Evolutionary conservation across 1,284 basidiomycete species (phyloP).

Genomic region (Moniliophthora roreri): DNA sequence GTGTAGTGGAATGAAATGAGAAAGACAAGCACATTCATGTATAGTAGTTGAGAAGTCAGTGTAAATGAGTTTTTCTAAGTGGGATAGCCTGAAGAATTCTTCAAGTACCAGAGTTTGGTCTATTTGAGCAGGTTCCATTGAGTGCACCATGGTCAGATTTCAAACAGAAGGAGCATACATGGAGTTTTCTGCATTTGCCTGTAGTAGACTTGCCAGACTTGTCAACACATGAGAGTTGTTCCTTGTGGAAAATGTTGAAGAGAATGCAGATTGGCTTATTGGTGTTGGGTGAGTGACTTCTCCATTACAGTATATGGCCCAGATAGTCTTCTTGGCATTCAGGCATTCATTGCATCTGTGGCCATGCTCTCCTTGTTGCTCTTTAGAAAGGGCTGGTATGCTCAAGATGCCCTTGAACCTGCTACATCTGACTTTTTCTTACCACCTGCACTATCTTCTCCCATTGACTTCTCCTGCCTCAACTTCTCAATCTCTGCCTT

Average conservation of each 20-base stretch:
- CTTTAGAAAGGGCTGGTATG: too few species aligned
- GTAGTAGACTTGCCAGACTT: neutral
- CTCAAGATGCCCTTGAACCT: too few species aligned
- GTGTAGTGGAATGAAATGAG: neutral
- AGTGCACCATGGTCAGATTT: neutral
- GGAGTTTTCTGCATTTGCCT: neutral
- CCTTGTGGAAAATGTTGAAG: too few species aligned
- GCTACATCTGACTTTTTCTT: too few species aligned
- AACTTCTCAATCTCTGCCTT: too few species aligned
- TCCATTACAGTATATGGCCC: neutral
- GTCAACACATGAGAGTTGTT: too few species aligned
- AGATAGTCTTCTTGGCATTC: too few species aligned
- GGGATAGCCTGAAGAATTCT: neutral
- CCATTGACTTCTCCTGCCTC: too few species aligned
- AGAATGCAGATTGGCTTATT: neutral
- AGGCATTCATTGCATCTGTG: too few species aligned
- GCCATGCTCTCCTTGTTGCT: too few species aligned
- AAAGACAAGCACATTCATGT: neutral
- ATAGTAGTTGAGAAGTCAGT: slow-evolving; percentile 1
- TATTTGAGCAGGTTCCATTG: neutral
- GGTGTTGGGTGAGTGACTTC: neutral
- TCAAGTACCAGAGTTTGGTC: neutral
- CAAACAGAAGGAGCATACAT: neutral
- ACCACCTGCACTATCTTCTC: too few species aligned
- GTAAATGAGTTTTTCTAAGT: neutral